A percentile compares a stretch with the other conserved stretches of the same genome.
Evolutionary conservation across 179 eudicot species (phyloP).

Genomic region (Sideroxylon spinosum): DNA sequence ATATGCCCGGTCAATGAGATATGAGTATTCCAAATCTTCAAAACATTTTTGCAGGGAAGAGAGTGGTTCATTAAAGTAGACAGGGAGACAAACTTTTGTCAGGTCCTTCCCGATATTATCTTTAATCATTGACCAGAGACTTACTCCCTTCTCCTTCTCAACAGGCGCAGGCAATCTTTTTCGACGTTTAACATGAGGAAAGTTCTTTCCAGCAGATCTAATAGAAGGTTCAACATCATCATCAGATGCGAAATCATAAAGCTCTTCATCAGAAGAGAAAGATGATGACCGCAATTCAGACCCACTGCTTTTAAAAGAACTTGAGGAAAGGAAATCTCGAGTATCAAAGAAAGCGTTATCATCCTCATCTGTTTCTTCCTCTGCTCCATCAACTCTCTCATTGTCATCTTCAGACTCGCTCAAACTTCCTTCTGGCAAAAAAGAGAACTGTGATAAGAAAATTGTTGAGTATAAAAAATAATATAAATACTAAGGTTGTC

Average conservation of each 20-base stretch:
- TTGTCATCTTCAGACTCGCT: constrained; percentile 84
- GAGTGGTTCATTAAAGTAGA: constrained; percentile 90
- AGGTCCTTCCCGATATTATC: constrained; percentile 97
- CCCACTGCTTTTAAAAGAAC: constrained; percentile 72
- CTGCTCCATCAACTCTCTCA: constrained; percentile 73
- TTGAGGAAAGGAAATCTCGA: constrained; percentile 76
- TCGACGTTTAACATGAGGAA: constrained; percentile 69
- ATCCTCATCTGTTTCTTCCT: constrained; percentile 95
- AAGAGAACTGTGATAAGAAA: background rate
- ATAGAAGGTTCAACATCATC: constrained; percentile 60
- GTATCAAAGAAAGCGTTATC: constrained; percentile 86
- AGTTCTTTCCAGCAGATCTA: constrained; percentile 51
- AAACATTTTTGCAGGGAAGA: constrained; percentile 92
- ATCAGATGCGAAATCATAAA: constrained; percentile 46
- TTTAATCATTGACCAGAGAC: constrained; percentile 96
- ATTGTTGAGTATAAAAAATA: background rate
- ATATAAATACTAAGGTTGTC: too few species aligned
- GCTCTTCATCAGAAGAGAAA: constrained; percentile 75
- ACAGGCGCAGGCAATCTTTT: constrained; percentile 85
- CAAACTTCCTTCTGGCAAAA: constrained; percentile 55
- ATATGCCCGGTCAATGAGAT: constrained; percentile 89
- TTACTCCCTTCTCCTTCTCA: constrained; percentile 92
- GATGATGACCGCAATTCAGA: constrained; percentile 77
- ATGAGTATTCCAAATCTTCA: constrained; percentile 93
- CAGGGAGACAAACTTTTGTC: constrained; percentile 95